Evolutionary conservation across 495 filamentous ascomycete species (phyloP).

Genomic region (Penicillium herquei): DNA sequence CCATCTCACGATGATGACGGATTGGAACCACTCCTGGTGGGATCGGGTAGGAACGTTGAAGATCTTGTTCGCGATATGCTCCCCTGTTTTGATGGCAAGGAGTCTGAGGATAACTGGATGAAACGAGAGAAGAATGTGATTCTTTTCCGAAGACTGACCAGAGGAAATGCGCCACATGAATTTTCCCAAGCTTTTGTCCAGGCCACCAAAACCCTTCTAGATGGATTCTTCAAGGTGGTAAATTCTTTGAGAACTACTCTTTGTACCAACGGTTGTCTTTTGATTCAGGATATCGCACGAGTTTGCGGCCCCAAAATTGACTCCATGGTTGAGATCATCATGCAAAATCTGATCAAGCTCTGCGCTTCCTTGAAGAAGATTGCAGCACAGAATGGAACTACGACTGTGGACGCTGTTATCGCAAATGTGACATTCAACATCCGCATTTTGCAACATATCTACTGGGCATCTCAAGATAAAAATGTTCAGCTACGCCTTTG

Average conservation of each 20-base stretch:
- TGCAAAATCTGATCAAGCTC: slow-evolving; percentile 87
- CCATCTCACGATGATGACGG: slow-evolving; percentile 48
- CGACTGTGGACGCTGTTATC: slow-evolving; percentile 72
- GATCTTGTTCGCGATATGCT: slow-evolving; percentile 80
- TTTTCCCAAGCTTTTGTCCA: slow-evolving; percentile 66
- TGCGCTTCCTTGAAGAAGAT: slow-evolving; percentile 89
- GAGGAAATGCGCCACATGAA: slow-evolving; percentile 80
- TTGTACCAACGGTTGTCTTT: slow-evolving; percentile 76
- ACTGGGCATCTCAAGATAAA: slow-evolving; percentile 80
- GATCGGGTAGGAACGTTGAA: slow-evolving; percentile 78
- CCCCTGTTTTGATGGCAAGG: slow-evolving; percentile 79
- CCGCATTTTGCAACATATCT: slow-evolving; percentile 81
- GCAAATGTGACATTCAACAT: slow-evolving; percentile 71
- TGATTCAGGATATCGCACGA: slow-evolving; percentile 82
- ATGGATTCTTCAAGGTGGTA: slow-evolving; percentile 86
- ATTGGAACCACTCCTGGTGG: slow-evolving; percentile 77
- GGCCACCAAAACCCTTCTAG: slow-evolving; percentile 70
- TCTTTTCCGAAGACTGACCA: slow-evolving; percentile 72
- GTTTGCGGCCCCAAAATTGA: slow-evolving; percentile 77
- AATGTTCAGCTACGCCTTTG: slow-evolving; percentile 80
- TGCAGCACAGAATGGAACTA: slow-evolving; percentile 72
- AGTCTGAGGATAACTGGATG: slow-evolving; percentile 88
- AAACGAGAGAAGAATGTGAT: slow-evolving; percentile 74
- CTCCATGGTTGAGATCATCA: slow-evolving; percentile 82
- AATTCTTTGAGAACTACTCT: slow-evolving; percentile 87